Evolutionary conservation across 1,139 yeast species (phyloP).

Genomic region (Hanseniaspora uvarum): DNA sequence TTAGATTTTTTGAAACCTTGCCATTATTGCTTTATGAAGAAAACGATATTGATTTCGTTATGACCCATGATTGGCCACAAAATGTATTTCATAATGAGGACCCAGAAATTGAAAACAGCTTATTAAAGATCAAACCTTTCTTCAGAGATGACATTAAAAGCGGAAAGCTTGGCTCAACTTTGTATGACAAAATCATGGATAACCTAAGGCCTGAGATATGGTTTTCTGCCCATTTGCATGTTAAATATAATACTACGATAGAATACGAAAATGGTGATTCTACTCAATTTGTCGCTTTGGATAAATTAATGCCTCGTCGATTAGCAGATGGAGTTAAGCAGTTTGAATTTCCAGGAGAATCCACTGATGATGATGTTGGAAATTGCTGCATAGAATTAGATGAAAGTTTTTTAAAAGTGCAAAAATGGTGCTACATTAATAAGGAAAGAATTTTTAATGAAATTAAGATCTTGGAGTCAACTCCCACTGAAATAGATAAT

Average conservation of each 20-base stretch:
- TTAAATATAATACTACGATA: slow-evolving; percentile 50
- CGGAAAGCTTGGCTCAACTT: slow-evolving; percentile 64
- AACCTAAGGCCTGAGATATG: slow-evolving; percentile 56
- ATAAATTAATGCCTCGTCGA: slow-evolving; percentile 59
- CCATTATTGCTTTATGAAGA: slow-evolving; percentile 40
- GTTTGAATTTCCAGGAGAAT: slow-evolving; percentile 32
- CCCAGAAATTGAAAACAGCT: slow-evolving; percentile 17
- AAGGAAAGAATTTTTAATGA: background rate
- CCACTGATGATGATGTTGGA: slow-evolving; percentile 24
- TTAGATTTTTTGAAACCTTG: slow-evolving; percentile 51
- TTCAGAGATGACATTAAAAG: slow-evolving; percentile 53
- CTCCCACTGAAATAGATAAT: background rate
- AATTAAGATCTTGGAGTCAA: background rate
- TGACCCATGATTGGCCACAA: slow-evolving; percentile 91
- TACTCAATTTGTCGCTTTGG: slow-evolving; percentile 45
- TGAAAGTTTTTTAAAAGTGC: slow-evolving; percentile 29
- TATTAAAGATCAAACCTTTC: slow-evolving; percentile 54
- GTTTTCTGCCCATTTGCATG: slow-evolving; percentile 89
- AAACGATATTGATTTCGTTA: slow-evolving; percentile 35
- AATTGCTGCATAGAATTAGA: slow-evolving; percentile 41
- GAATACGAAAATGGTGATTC: slow-evolving; percentile 28
- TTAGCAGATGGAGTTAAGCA: slow-evolving; percentile 42
- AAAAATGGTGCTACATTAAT: slow-evolving; percentile 5
- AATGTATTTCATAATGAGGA: slow-evolving; percentile 18
- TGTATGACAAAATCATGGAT: slow-evolving; percentile 48